Conservation (phyloP, 2,329 filamentous ascomycete species). For the Boeremia lycopersici region DNA sequence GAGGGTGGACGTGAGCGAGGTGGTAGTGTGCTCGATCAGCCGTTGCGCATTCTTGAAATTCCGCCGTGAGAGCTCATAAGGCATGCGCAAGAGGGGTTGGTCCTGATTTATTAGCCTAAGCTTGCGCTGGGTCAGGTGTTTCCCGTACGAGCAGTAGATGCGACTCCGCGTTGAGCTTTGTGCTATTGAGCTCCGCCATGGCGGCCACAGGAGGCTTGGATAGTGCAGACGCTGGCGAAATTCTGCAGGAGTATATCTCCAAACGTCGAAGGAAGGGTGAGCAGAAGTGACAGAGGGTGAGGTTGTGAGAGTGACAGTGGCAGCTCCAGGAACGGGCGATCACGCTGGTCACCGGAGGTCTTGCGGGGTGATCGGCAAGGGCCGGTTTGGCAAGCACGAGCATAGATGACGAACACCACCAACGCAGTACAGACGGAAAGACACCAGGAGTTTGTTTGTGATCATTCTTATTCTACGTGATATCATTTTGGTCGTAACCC, state of each 20-base stretch:
- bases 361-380: conserved; percentile 12
- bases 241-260: too few relatives aligned
- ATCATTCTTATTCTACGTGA: conserved; percentile 29
- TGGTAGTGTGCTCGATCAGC: conserved; percentile 73
- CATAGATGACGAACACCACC: background rate
- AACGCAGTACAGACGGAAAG: background rate
- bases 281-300: background rate
- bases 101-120: conserved; percentile 63
- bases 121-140: background rate
- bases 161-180: conserved; percentile 74
- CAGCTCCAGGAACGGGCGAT: background rate
- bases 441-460: background rate
- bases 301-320: background rate
- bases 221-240: background rate
- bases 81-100: conserved; percentile 90
- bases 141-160: conserved; percentile 74
- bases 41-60: conserved; percentile 90
- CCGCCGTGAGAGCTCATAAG: conserved; percentile 88
- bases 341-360: conserved; percentile 10
- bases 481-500: conserved; percentile 44
- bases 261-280: background rate
- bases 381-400: background rate
- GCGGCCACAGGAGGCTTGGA: conserved; percentile 1
- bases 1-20: conserved; percentile 64
- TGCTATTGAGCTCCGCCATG: conserved; percentile 59